Percentiles rank a stretch among this genome's conserved stretches.
phyloP scores from a whole-genome alignment of 768 basidiomycete genomes.

The Hericium rajendrae region DNA sequence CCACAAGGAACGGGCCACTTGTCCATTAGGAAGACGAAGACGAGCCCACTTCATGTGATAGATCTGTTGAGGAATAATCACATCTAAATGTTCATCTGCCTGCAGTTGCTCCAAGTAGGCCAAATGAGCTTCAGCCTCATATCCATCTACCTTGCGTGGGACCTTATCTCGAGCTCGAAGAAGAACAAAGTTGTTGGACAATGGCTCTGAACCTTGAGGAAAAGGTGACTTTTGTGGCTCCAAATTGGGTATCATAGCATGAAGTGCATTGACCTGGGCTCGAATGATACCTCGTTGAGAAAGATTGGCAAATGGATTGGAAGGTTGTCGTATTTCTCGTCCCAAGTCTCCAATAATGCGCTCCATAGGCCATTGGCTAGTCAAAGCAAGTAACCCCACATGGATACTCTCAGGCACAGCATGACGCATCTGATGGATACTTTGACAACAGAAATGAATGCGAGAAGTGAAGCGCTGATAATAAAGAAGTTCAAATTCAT shows the following conservation, averaged over 20 bases:
- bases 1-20: constrained; percentile 5
- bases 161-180: constrained; percentile 7
- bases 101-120: neutral
- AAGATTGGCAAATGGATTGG: constrained; percentile 19
- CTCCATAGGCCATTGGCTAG: constrained; percentile 19
- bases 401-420: constrained; percentile 15
- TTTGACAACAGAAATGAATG: constrained; percentile 27
- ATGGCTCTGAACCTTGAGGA: no score
- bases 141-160: neutral
- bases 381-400: constrained; percentile 10
- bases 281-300: constrained; percentile 11
- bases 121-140: neutral
- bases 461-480: constrained; percentile 17
- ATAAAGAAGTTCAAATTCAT: constrained; percentile 29
- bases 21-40: constrained; percentile 18
- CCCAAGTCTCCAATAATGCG: constrained; percentile 18
- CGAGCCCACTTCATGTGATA: constrained; percentile 12
- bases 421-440: constrained; percentile 25
- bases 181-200: constrained; percentile 18
- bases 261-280: neutral
- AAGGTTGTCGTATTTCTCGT: constrained; percentile 18
- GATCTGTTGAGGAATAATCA: neutral
- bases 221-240: neutral
- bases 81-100: neutral
- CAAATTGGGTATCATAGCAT: constrained; percentile 3